Conservation (phyloP, 805 yeast genomes). For the Kazachstania viticola region DNA sequence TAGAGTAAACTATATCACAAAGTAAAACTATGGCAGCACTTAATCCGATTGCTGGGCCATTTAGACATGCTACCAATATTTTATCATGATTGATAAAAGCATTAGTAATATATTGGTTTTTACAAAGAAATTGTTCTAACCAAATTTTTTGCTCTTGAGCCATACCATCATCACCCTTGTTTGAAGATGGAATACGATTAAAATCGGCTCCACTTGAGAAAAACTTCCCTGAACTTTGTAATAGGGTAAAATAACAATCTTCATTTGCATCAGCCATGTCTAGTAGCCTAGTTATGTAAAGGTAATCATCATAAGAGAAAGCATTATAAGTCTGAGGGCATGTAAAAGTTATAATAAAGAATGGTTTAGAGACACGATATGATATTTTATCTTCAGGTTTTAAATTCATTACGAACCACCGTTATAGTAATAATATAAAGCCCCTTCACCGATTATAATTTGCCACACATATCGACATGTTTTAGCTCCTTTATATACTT, state of each 20-base stretch:
- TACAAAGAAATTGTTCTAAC: slow-evolving; percentile 50
- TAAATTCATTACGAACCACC: too few species aligned
- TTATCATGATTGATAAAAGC: slow-evolving; percentile 61
- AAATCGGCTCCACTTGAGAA: slow-evolving; percentile 84
- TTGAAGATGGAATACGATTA: slow-evolving; percentile 17
- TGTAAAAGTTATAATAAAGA: slow-evolving; percentile 54
- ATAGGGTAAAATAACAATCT: slow-evolving; percentile 48
- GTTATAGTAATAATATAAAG: too few species aligned
- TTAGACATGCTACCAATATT: slow-evolving; percentile 58
- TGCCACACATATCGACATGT: too few species aligned
- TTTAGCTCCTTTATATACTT: too few species aligned
- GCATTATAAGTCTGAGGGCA: slow-evolving; percentile 56
- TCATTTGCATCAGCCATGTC: slow-evolving; percentile 54
- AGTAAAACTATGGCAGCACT: slow-evolving; percentile 62
- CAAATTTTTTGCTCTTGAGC: slow-evolving; percentile 30
- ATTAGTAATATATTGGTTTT: slow-evolving; percentile 59
- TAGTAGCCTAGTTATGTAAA: slow-evolving; percentile 44
- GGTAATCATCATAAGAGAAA: slow-evolving; percentile 51
- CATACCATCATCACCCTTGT: slow-evolving; percentile 7
- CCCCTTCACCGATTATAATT: too few species aligned
- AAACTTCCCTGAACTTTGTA: slow-evolving; percentile 61
- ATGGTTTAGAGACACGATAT: slow-evolving; percentile 15
- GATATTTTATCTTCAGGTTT: slow-evolving; percentile 9
- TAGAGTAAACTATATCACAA: slow-evolving; percentile 66
- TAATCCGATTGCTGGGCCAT: slow-evolving; percentile 82